These are phyloP conservation scores for Symbiotaphrina buchneri DNA, from an alignment of 495 filamentous ascomycete genomes.

Conservation along the genomic window DNA sequence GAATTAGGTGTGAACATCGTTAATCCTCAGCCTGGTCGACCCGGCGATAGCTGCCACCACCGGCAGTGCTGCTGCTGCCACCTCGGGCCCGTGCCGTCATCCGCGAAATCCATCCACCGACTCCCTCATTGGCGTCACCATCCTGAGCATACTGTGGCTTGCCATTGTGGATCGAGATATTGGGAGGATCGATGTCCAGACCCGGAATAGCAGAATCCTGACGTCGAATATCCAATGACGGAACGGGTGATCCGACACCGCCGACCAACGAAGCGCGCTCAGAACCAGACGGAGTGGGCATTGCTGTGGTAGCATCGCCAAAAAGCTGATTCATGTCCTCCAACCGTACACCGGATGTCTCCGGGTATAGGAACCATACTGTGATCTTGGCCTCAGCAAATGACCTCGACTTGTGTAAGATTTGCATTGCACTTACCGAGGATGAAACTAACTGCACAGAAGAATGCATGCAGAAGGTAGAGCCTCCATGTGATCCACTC, in stretches of 20 bases:
- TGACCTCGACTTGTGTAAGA: neutral
- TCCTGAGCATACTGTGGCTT: slow-evolving; percentile 18
- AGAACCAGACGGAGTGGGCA: slow-evolving; percentile 44
- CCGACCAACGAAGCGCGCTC: slow-evolving; percentile 59
- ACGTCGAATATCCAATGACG: slow-evolving; percentile 50
- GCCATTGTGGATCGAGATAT: slow-evolving; percentile 21
- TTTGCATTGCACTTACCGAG: slow-evolving; percentile 43
- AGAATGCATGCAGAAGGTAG: slow-evolving; percentile 91
- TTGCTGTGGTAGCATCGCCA: slow-evolving; percentile 65
- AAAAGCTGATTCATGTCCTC: slow-evolving; percentile 92
- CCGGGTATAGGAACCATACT: slow-evolving; percentile 96
- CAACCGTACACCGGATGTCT: slow-evolving; percentile 81
- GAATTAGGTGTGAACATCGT: too few species aligned
- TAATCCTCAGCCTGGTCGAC: slow-evolving; percentile 41
- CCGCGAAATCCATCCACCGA: slow-evolving; percentile 48
- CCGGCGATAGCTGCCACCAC: slow-evolving; percentile 35
- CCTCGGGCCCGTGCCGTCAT: slow-evolving; percentile 32
- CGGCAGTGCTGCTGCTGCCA: slow-evolving; percentile 12
- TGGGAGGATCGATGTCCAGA: slow-evolving; percentile 49
- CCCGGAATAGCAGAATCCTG: slow-evolving; percentile 36
- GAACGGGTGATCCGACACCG: slow-evolving; percentile 41
- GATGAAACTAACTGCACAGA: slow-evolving; percentile 88
- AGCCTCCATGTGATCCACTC: slow-evolving; percentile 78
- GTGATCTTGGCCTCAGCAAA: neutral
- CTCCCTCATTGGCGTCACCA: slow-evolving; percentile 22